Evolutionary conservation across 1,284 basidiomycete genomes (phyloP), one percentile per base, ranked within the genome.

Genomic region (Vanrija sp.): DNA sequence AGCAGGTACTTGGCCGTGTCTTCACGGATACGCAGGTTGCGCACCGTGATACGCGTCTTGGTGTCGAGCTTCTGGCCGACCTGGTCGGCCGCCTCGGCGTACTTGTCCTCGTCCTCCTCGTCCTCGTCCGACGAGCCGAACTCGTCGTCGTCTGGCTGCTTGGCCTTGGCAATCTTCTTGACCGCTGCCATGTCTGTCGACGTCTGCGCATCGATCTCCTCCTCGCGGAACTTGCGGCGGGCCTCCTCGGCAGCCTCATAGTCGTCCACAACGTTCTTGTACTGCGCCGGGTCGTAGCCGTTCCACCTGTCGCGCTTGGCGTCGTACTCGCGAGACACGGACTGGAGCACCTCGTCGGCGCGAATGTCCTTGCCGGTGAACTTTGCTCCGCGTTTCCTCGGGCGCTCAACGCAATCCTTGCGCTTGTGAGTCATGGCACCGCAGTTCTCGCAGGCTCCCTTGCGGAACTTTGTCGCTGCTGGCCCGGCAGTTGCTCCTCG

Each of bases 1-100:
- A 97, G 88, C 65, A 99, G 84, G 67, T 99, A 99, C 76, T 99
- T 99, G 16, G 96, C 96, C 1, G 95, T 97, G 73, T 99, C 96
- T 77, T 99, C 96, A 70, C 96, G 87, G 65, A 99, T 98, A 78
- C 96, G 89, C 68, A 99, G 79, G 76, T 99, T 98, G 63, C 96
- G 87, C 52, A 98, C 93, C 6, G 96, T 98, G 62, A 98, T 95
- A 55, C 96, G 87, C 27, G 93, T 97, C 79, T 98, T 98, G 15
- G 92, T 89, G 73, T 99, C 95, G 62, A 98, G 81, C 76, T 97
- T 96, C 75, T 98, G 95, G 7, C 96, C 96, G 15, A 97, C 93
- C 49, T 92, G 92, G 70, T 98, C 94, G 16, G 95, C 95, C 39
- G 89, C 86, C 68, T 98, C 96, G 19, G 95, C 95, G 71, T 94